phyloP scores from a whole-genome alignment of 345 rosid genomes.

The Eucalyptus leucophloia region DNA sequence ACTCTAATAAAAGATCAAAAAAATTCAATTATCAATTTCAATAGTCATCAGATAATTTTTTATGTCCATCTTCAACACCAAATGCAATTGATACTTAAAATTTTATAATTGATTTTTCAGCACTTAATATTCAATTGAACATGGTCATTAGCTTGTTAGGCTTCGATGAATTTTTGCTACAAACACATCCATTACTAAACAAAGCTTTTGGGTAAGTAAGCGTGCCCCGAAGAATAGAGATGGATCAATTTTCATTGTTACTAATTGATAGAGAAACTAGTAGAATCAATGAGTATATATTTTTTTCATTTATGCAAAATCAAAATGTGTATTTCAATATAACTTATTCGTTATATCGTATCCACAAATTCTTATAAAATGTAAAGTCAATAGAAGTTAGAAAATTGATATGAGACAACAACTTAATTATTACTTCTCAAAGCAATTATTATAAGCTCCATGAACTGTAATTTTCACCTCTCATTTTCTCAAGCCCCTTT shows the following conservation, averaged over 20 bases:
- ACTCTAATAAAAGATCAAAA: neutral
- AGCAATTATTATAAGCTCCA: neutral
- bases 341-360: neutral
- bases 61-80: accelerated
- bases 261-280: neutral
- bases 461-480: neutral
- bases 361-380: neutral
- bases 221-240: accelerated
- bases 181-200: too few relatives aligned
- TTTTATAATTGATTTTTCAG: neutral
- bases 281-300: accelerated
- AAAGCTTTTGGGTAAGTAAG: neutral
- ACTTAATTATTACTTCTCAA: too few relatives aligned
- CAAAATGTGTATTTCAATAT: neutral
- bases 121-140: neutral
- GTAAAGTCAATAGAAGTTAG: neutral
- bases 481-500: neutral
- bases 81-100: accelerated
- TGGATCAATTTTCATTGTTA: neutral
- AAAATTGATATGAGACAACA: neutral
- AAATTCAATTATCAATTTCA: neutral
- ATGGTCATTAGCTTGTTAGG: accelerated
- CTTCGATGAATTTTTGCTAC: neutral
- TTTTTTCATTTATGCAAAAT: neutral
- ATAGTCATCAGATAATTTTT: neutral